Base-by-base conservation (phyloP, 2,329 filamentous ascomycete genomes). In the Cordyceps cicadae region DNA sequence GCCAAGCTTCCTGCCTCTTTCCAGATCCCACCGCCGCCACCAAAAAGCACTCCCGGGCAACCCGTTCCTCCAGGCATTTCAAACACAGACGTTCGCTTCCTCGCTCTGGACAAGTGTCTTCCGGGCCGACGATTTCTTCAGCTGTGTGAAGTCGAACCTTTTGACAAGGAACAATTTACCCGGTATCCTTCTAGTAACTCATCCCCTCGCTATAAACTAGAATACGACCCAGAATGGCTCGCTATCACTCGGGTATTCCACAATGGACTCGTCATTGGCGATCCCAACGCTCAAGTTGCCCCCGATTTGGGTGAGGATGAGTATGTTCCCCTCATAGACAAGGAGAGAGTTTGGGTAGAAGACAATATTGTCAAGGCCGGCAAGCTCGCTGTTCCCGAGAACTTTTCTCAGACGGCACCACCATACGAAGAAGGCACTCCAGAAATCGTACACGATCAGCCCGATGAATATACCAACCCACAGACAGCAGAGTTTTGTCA, bases 201-300 rank as follows among this genome's bases (percentile, higher is more conserved):
- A 4, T 60, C 59, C 1, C 66, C 68, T 21, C 85, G 85, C 1
- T 82, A 85, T 66, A 78, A 76, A 12, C 79, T 97, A 0, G 77
- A 86, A 53, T 97, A 99, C 70, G 94, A 99, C 72, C 85, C 87
- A 12, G 94, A 99, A 75, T 99, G 93, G 93, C 85, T 99, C 8
- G 89, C 94, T 48, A 97, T 99, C 64, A 92, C 87, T 14, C 88
- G 93, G 48, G 87, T 86, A 8, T 95, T 97, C 69, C 84, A 89
- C 46, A 67, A 78, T 3, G 79, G 84, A 46, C 78, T 94, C 2
- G 73, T 76, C 1, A 76, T 93, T 43, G 89, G 90, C 62, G 79
- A 87, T 64, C 78, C 78, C 5, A 70, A 75, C 8, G 79, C 81
- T 1, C 72, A 74, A 45, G 73, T 82, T 0, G 79, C 87, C 0